Evolutionary conservation across 176 grass and related monocot genomes (phyloP), one percentile per base, ranked within the genome.

Genomic region (Oryza glumipatula): DNA sequence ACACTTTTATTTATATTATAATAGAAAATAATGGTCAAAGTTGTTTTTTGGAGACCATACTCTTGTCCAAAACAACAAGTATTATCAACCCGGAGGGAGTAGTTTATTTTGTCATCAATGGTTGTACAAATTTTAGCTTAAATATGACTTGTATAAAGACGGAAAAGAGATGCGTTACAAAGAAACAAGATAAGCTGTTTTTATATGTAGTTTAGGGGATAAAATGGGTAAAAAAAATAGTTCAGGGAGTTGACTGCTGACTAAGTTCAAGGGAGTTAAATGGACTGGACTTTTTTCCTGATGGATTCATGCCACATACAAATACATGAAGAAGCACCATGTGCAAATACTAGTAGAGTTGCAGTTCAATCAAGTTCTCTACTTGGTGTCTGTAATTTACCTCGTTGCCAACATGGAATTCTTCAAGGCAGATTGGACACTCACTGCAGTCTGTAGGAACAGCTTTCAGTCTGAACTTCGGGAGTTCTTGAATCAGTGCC

Each of bases 351-450:
- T 7, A 30, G 13, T 32, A 8, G 13, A 33, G 4, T 49, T 19
- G 47, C 24, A 33, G 10, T 39, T 24, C 16, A 74, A 74, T 32
- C 24, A 52, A 52, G 2, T 4, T 49, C 24, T 74, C 46, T 19
- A 63, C 21, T 63, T 11, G 9, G 21, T 63, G 58, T 19, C 58
- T n/a, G 11, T 38, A 21, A 7, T 9, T 73, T 74, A 97, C 94
- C 93, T 98, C 96, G 47, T 95, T 95, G 72, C 93, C 91, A 19
- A 98, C 91, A 73, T 85, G 86, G 77, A 98, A 95, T 88, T 95
- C 96, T 78, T 98, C 96, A 26, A 98, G 93, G 88, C 96, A 98
- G 80, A 98, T 95, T 26, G 93, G 96, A 45, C 96, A 98, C 79
- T 98, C 96, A 36, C 91, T 92, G 75, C 96, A 98, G 78, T 98